Conservation (phyloP, 2,329 filamentous ascomycete genomes). For the Cryphonectria naterciae region DNA sequence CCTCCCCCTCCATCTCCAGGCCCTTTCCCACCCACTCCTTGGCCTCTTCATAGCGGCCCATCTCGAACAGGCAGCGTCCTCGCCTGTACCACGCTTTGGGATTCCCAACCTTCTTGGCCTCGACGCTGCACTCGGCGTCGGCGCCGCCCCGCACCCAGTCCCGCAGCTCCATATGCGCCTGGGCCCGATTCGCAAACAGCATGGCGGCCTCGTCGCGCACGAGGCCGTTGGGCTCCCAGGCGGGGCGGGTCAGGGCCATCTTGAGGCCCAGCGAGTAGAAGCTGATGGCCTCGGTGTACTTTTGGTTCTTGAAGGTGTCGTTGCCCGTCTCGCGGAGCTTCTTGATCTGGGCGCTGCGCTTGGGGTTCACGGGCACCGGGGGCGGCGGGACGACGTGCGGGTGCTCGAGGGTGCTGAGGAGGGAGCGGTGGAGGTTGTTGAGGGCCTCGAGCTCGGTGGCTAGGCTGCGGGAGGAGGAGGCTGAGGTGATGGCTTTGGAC, state of each 20-base stretch:
- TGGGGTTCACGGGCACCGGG: conserved; percentile 89
- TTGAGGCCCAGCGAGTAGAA: conserved; percentile 86
- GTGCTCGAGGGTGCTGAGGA: conserved; percentile 64
- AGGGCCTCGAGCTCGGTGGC: conserved; percentile 70
- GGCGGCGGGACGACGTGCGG: conserved; percentile 76
- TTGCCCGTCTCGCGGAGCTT: conserved; percentile 93
- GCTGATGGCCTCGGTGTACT: conserved; percentile 74
- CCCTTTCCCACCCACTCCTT: conserved; percentile 75
- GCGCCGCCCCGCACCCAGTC: conserved; percentile 85
- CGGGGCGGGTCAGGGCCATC: conserved; percentile 81
- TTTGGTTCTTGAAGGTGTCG: conserved; percentile 76
- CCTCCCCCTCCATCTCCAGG: conserved; percentile 80
- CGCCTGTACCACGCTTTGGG: conserved; percentile 94
- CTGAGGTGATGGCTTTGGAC: conserved; percentile 70
- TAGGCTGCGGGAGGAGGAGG: conserved; percentile 50
- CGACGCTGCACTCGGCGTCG: conserved; percentile 86
- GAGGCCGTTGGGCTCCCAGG: conserved; percentile 85
- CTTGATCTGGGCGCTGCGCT: conserved; percentile 82
- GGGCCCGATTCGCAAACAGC: conserved; percentile 84
- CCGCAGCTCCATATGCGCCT: conserved; percentile 83
- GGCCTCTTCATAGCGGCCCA: conserved; percentile 85
- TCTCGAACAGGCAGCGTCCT: conserved; percentile 85
- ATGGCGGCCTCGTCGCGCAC: conserved; percentile 82
- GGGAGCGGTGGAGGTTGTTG: conserved; percentile 76
- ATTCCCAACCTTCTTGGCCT: conserved; percentile 84